These are phyloP conservation scores for Fraxinus sp. DNA, from an alignment of 305 asterid species.

Conservation along the genomic window DNA sequence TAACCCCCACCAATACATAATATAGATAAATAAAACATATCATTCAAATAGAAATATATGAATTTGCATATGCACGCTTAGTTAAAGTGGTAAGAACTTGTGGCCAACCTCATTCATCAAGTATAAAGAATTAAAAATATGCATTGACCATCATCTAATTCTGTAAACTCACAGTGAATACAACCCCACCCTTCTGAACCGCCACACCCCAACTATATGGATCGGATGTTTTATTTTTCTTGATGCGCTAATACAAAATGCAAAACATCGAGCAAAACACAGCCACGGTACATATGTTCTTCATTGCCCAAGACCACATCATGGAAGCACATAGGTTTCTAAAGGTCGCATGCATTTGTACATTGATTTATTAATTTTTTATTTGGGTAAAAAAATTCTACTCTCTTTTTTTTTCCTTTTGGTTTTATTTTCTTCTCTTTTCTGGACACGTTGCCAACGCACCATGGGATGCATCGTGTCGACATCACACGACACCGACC, in stretches of 20 bases:
- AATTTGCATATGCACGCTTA: not conserved
- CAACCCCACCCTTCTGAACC: not conserved
- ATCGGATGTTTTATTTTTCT: slow-evolving; percentile 9
- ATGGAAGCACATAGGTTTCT: not conserved
- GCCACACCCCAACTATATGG: not conserved
- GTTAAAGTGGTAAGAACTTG: not conserved
- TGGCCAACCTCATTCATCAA: not conserved
- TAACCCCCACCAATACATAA: not conserved
- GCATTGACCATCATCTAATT: not conserved
- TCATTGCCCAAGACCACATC: not conserved
- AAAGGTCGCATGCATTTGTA: not conserved
- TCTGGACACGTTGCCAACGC: not conserved
- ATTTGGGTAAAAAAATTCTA: not conserved
- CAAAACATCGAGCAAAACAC: not conserved
- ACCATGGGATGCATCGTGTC: not conserved
- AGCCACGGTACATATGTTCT: not conserved
- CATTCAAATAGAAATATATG: not conserved
- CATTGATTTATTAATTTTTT: not conserved
- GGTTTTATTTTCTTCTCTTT: not conserved
- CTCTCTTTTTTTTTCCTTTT: not conserved
- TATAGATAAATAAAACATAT: not conserved
- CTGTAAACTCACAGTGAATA: not conserved
- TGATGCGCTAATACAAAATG: slow-evolving; percentile 3
- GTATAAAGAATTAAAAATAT: not conserved
- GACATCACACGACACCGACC: not conserved